phyloP scores from a whole-genome alignment of 495 filamentous ascomycete species.

The Penicillium flavigenum region DNA sequence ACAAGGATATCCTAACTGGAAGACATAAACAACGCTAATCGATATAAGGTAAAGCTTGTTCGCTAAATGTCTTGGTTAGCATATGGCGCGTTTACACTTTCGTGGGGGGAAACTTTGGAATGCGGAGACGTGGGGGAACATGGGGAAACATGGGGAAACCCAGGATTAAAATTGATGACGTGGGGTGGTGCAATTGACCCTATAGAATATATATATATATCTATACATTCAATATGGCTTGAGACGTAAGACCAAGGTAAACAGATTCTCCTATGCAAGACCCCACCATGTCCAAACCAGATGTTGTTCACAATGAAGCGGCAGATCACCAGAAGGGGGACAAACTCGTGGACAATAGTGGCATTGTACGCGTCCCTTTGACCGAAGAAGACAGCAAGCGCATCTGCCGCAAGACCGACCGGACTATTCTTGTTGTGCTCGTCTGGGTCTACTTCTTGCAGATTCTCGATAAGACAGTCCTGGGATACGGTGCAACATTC shows the following conservation, averaged over 20 bases:
- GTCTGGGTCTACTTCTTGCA: slow-evolving; percentile 66
- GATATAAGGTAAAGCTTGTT: neutral
- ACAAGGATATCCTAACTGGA: neutral
- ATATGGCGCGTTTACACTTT: neutral
- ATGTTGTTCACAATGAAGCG: slow-evolving; percentile 20
- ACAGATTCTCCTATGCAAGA: neutral
- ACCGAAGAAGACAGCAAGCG: slow-evolving; percentile 54
- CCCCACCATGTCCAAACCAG: slow-evolving; percentile 22
- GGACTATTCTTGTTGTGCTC: slow-evolving; percentile 55
- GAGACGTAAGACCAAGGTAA: too few relatives aligned
- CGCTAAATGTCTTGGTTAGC: neutral
- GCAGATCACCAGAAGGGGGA: slow-evolving; percentile 6
- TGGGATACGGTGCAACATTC: slow-evolving; percentile 63
- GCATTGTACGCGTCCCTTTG: slow-evolving; percentile 34
- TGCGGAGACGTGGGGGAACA: slow-evolving; percentile 15
- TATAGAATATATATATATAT: neutral
- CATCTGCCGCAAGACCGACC: slow-evolving; percentile 62
- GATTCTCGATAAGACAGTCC: slow-evolving; percentile 64
- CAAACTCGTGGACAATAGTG: slow-evolving; percentile 4
- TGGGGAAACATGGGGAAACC: neutral
- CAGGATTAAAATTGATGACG: neutral
- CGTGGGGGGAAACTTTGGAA: slow-evolving; percentile 1
- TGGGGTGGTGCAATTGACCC: neutral
- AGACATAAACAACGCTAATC: neutral
- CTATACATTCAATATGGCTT: neutral